Conservation (phyloP, 306 rosid species). For the Fagus crenata region DNA sequence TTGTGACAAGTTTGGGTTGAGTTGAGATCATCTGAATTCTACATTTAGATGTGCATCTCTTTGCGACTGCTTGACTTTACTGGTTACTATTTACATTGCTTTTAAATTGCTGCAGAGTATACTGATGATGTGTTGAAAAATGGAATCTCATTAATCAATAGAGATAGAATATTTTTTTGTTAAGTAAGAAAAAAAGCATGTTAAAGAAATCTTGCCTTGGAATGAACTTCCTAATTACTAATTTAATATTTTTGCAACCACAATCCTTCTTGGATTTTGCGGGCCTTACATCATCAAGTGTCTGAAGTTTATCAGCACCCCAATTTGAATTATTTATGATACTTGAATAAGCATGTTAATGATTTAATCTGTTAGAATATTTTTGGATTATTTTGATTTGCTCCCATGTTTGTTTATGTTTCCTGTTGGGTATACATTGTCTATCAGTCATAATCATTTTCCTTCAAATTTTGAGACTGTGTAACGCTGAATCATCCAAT, state of each 20-base stretch:
- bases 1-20: not conserved
- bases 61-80: not conserved
- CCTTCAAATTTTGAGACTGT: not conserved
- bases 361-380: not conserved
- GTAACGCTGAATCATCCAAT: not conserved
- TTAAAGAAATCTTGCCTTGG: not conserved
- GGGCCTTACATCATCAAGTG: not conserved
- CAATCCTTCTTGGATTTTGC: not conserved
- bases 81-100: not conserved
- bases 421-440: not conserved
- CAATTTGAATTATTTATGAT: not conserved
- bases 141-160: not conserved
- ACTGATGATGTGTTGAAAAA: not conserved
- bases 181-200: too few species aligned
- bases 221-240: conserved; percentile 1
- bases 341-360: not conserved
- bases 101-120: not conserved
- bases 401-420: not conserved
- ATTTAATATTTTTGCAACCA: not conserved
- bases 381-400: not conserved
- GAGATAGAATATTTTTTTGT: too few species aligned
- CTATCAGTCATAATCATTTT: not conserved
- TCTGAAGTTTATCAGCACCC: not conserved
- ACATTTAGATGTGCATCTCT: not conserved
- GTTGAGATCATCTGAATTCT: conserved; percentile 1